A percentile compares a stretch with the other conserved stretches of the same genome.
Evolutionary conservation across 1,284 basidiomycete genomes (phyloP).

Genomic region (Ganoderma sinense): DNA sequence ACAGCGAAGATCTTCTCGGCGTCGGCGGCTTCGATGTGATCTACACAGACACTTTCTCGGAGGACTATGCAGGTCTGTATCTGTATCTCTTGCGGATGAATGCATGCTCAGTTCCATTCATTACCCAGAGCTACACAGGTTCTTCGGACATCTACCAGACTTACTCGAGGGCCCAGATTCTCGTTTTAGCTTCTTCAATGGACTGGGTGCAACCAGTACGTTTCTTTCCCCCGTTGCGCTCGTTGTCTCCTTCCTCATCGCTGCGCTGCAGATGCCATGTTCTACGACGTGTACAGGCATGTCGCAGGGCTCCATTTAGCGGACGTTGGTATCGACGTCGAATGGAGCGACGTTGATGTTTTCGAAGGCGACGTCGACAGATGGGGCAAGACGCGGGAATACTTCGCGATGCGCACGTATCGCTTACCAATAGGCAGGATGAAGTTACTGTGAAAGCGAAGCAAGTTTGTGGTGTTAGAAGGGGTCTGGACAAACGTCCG

Average conservation of each 20-base stretch:
- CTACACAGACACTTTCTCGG: conserved; percentile 96
- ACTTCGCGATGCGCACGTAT: conserved; percentile 76
- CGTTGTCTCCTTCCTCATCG: conserved; percentile 9
- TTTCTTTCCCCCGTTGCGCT: conserved; percentile 19
- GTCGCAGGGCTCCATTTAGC: conserved; percentile 88
- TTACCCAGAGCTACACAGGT: conserved; percentile 71
- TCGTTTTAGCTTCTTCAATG: conserved; percentile 97
- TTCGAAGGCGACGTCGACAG: conserved; percentile 52
- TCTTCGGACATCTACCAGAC: conserved; percentile 87
- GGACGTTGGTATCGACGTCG: conserved; percentile 78
- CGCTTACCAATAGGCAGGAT: conserved; percentile 65
- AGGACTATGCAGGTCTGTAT: conserved; percentile 75
- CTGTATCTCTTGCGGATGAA: background rate
- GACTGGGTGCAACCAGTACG: conserved; percentile 92
- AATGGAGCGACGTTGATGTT: conserved; percentile 81
- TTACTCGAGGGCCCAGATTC: conserved; percentile 82
- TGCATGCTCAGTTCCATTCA: conserved; percentile 6
- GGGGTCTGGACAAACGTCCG: background rate
- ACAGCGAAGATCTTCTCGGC: conserved; percentile 58
- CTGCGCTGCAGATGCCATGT: conserved; percentile 70
- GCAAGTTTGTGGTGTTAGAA: background rate
- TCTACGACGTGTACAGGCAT: conserved; percentile 93
- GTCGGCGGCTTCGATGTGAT: conserved; percentile 86
- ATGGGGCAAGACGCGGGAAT: conserved; percentile 77
- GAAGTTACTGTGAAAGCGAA: conserved; percentile 27